Base-by-base conservation (phyloP, 805 yeast species). In the Metschnikowia colocasiae region DNA sequence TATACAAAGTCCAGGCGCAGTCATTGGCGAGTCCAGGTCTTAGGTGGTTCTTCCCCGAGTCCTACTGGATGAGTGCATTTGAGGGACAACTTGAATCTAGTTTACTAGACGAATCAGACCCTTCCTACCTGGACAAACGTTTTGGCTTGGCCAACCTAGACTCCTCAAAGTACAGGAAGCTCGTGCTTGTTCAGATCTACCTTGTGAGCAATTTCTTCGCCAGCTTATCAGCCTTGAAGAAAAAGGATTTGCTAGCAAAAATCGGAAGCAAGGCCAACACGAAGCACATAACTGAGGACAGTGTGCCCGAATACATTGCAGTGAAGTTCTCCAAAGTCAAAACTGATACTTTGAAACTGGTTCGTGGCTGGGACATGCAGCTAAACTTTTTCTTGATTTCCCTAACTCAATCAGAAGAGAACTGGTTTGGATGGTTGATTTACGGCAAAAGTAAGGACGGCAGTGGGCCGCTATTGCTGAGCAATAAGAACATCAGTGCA, bases 361-460 rank as follows among this genome's bases (percentile, higher is more conserved):
- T 60, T 26, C 56, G 64, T 13, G 23, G 40, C 1, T 53, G 59
- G 38, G 72, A 71, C 45, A 16, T 50, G 5, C 64, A 57, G 32
- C 60, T 65, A 47, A 54, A 64, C 13, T 60, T 54, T 30, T 46
- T 68, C 39, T 48, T 70, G 10, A 66, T 59, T 43, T 63, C 60
- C 15, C 34, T 69, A 27, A 49, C 57, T 1, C 39, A 52, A 1
- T 53, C 65, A 1, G 77, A 73, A 42, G 58, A 59, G 25, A 46
- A 54, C 20, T 70, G 75, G 76, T 67, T 71, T 71, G 63, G 62
- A 6, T 71, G 74, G 73, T 57, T 72, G 19, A 54, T 71, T 3
- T 63, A 67, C 49, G 68, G 69, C 8, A 70, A 71, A 43, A 70
- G 67, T n/a, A 54, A 49, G 7, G 61, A 63, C 3, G 65, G 66